Evolutionary conservation across 2,329 filamentous ascomycete species (phyloP).

Genomic region (Diaporthe ampelina): DNA sequence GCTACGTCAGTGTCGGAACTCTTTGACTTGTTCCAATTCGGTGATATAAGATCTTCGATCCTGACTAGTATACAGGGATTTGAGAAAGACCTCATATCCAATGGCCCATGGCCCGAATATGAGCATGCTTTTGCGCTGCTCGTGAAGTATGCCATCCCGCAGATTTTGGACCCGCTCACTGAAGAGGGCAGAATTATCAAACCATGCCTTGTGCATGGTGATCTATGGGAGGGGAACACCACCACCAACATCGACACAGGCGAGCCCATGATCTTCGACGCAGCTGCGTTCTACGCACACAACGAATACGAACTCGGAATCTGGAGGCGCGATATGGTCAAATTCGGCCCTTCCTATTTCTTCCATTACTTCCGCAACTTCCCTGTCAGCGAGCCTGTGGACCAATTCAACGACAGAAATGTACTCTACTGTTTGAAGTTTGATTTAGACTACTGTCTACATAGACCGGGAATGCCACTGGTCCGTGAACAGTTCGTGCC

Average conservation of each 20-base stretch:
- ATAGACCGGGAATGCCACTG: not conserved
- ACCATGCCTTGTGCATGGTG: conserved; percentile 14
- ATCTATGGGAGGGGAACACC: conserved; percentile 18
- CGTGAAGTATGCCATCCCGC: conserved; percentile 6
- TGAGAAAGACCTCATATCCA: not conserved
- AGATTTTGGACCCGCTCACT: not conserved
- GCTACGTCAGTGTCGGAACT: not conserved
- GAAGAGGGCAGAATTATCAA: conserved; percentile 3
- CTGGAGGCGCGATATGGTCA: conserved; percentile 15
- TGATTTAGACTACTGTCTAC: not conserved
- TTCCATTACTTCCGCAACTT: conserved; percentile 33
- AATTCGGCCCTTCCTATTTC: not conserved
- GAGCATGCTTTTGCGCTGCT: not conserved
- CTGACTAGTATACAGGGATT: not conserved
- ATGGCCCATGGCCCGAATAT: conserved; percentile 12
- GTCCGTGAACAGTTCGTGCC: not conserved
- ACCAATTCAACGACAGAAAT: conserved; percentile 36
- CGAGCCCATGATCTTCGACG: conserved; percentile 3
- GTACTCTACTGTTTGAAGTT: conserved; percentile 29
- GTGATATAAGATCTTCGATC: no score
- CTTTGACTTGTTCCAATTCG: not conserved
- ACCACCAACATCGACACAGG: conserved; percentile 9
- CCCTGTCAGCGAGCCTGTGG: conserved; percentile 24
- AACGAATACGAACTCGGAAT: conserved; percentile 18
- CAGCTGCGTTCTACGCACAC: conserved; percentile 21